Conservation (phyloP, 73 alveolate species). For the Blepharisma japonicum region DNA sequence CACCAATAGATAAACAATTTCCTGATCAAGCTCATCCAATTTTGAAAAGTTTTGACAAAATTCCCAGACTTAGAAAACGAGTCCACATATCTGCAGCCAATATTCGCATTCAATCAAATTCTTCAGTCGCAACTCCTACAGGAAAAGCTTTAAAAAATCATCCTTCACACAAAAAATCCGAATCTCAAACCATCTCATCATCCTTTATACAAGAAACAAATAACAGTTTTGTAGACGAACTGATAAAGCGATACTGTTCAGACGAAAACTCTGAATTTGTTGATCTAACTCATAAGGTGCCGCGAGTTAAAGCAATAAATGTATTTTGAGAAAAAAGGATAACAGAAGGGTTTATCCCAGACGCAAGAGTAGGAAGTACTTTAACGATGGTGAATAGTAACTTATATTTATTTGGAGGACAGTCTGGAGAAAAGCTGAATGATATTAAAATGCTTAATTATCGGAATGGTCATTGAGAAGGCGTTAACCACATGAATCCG, state of each 20-base stretch:
- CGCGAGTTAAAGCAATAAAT: neutral
- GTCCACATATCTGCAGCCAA: no score
- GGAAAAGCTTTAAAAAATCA: no score
- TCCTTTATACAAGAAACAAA: no score
- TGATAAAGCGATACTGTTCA: neutral
- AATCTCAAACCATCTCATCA: no score
- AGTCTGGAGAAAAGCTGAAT: conserved; percentile 7
- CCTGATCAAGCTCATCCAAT: no score
- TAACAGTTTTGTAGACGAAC: neutral
- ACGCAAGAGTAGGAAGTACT: conserved; percentile 1
- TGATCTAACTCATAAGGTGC: conserved; percentile 11
- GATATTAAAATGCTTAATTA: conserved; percentile 9
- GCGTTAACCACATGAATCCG: neutral
- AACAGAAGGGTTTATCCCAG: conserved; percentile 21
- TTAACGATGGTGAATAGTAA: conserved; percentile 4
- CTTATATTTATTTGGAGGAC: conserved; percentile 28
- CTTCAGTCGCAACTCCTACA: no score
- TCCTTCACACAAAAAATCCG: no score
- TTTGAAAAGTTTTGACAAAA: no score
- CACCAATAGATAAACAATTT: no score
- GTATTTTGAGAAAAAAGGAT: neutral
- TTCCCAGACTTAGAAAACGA: no score
- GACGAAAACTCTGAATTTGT: neutral
- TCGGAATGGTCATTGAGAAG: neutral
- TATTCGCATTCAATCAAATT: no score